A percentile compares a stretch with the other conserved stretches of the same genome.
Evolutionary conservation across 2,329 filamentous ascomycete species (phyloP).

Genomic region (Curvularia lunata): DNA sequence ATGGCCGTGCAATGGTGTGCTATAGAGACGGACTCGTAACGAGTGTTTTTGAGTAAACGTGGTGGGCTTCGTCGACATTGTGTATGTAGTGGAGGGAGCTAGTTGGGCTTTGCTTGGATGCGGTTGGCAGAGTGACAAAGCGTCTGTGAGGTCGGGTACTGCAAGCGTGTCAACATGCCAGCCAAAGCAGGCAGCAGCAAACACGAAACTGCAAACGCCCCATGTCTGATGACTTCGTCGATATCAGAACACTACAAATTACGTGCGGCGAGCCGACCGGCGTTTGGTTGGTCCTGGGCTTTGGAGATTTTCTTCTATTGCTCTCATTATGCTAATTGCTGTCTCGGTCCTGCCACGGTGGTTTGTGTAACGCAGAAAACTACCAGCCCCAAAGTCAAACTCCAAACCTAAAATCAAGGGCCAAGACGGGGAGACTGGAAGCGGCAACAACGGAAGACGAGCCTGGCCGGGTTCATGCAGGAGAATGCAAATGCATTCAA

Average conservation of each 20-base stretch:
- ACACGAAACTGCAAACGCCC: neutral
- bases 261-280: neutral
- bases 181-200: neutral
- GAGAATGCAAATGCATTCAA: too few relatives aligned
- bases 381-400: neutral
- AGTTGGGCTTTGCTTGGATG: neutral
- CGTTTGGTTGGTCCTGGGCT: neutral
- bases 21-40: neutral
- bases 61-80: neutral
- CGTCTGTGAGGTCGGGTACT: neutral
- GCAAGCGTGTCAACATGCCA: neutral
- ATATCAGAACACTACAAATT: neutral
- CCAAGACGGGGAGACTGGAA: neutral
- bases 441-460: neutral
- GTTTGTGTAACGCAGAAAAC: neutral
- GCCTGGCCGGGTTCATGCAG: neutral
- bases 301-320: neutral
- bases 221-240: neutral
- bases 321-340: neutral
- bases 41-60: neutral
- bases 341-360: neutral
- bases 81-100: neutral
- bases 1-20: neutral
- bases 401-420: neutral
- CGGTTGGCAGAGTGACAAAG: neutral